A percentile compares a stretch with the other conserved stretches of the same genome.
Evolutionary conservation across 345 rosid genomes (phyloP).

Genomic region (Raphanus raphanistrum): DNA sequence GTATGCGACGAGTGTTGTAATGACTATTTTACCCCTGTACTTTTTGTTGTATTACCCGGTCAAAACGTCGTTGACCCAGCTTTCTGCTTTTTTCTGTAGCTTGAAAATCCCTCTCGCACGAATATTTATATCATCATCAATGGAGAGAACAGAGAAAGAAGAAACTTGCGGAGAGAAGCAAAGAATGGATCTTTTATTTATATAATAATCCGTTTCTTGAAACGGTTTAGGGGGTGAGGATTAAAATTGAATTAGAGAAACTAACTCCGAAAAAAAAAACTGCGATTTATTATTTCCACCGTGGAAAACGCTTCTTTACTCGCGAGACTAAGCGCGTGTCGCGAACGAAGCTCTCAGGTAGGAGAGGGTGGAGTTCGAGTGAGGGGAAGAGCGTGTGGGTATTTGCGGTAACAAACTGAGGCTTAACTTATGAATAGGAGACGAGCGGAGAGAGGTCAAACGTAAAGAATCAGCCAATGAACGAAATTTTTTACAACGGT

Average conservation of each 20-base stretch:
- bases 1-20: constrained; percentile 9
- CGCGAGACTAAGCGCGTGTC: neutral
- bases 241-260: constrained; percentile 27
- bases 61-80: constrained; percentile 63
- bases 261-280: constrained; percentile 45
- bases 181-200: neutral
- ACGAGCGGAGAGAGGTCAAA: constrained; percentile 27
- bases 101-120: neutral
- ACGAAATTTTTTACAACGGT: constrained; percentile 24
- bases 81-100: constrained; percentile 20
- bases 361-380: neutral
- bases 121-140: neutral
- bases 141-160: constrained; percentile 16
- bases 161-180: neutral
- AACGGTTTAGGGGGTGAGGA: constrained; percentile 45
- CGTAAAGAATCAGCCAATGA: constrained; percentile 23
- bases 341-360: neutral
- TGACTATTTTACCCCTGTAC: constrained; percentile 30
- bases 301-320: constrained; percentile 9
- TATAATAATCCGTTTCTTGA: constrained; percentile 3
- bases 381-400: neutral
- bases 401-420: constrained; percentile 11
- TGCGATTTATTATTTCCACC: constrained; percentile 34
- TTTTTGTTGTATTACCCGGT: constrained; percentile 37
- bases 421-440: constrained; percentile 12